Conservation (phyloP, 2,329 filamentous ascomycete species). For the Cadophora sp. region DNA sequence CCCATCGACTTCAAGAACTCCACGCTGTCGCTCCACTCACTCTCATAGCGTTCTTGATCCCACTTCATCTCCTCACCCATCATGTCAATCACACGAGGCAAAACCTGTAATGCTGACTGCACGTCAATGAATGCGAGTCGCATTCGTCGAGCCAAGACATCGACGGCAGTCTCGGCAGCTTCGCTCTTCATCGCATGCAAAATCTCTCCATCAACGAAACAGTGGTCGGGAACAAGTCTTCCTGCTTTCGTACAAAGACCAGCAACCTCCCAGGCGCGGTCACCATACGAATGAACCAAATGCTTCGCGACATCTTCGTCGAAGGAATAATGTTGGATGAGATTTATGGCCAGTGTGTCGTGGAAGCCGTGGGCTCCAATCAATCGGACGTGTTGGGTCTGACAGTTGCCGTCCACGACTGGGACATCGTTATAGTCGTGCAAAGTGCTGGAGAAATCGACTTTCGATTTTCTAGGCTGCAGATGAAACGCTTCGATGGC, state of each 20-base stretch:
- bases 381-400: not conserved
- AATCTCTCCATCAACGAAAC: not conserved
- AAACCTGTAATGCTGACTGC: not conserved
- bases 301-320: constrained; percentile 1
- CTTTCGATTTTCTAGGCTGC: not conserved
- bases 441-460: not conserved
- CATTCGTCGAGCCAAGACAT: not conserved
- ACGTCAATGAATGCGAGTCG: not conserved
- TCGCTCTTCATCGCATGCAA: constrained; percentile 1
- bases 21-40: not conserved
- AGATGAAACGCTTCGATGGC: not conserved
- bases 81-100: constrained; percentile 2
- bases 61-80: constrained; percentile 5
- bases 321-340: not conserved
- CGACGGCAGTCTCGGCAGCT: not conserved
- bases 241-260: not conserved
- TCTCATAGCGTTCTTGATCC: not conserved
- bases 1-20: constrained; percentile 1
- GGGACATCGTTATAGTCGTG: not conserved
- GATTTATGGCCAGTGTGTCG: not conserved
- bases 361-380: constrained; percentile 1
- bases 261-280: constrained; percentile 6
- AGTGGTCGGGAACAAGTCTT: not conserved
- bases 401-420: not conserved
- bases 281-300: not conserved